Evolutionary conservation across 306 rosid genomes (phyloP).

Genomic region (Cucurbita ficifolia): DNA sequence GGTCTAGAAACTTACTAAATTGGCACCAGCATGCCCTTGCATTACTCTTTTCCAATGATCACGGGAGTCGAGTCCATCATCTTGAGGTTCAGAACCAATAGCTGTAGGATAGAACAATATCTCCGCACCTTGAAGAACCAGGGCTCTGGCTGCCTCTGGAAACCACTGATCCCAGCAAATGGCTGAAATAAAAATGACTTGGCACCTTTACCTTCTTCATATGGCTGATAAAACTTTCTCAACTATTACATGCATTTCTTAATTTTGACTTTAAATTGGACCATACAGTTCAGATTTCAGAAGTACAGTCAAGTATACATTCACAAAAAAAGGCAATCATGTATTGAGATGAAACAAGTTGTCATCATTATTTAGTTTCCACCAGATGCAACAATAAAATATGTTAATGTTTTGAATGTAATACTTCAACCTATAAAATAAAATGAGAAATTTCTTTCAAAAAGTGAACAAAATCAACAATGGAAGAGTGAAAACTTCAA

Average conservation of each 20-base stretch:
- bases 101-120: conserved; percentile 92
- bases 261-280: not conserved
- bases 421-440: not conserved
- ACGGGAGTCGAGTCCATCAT: conserved; percentile 61
- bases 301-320: not conserved
- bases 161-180: conserved; percentile 99
- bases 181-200: conserved; percentile 35
- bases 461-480: not conserved
- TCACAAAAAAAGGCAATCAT: not conserved
- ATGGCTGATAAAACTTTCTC: not conserved
- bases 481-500: not conserved
- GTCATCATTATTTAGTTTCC: not conserved
- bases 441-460: not conserved
- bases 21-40: conserved; percentile 99
- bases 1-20: conserved; percentile 37
- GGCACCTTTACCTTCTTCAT: not conserved
- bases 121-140: conserved; percentile 98
- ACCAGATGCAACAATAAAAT: not conserved
- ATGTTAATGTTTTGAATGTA: not conserved
- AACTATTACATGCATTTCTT: not conserved
- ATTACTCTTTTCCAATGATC: conserved; percentile 92
- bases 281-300: not conserved
- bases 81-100: conserved; percentile 95
- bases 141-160: conserved; percentile 90
- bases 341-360: not conserved